phyloP scores from a whole-genome alignment of 352 stramenopile genomes.

The Phytophthora chlamydospora region DNA sequence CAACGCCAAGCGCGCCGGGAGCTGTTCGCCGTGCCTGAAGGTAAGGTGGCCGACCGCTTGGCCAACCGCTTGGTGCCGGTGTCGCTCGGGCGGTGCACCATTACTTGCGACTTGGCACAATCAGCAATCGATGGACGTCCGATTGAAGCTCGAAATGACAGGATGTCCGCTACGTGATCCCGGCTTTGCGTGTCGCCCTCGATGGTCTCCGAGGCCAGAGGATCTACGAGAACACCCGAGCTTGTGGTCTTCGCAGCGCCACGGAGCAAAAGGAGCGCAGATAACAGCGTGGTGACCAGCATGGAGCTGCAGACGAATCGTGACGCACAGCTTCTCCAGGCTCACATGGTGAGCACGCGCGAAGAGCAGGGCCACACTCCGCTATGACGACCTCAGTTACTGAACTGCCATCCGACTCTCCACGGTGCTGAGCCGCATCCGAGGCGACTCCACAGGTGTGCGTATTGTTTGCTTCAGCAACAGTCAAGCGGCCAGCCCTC shows the following conservation, averaged over 20 bases:
- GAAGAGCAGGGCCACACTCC: slow-evolving; percentile 15
- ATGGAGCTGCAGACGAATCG: slow-evolving; percentile 21
- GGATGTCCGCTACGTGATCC: slow-evolving; percentile 18
- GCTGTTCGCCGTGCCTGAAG: slow-evolving; percentile 13
- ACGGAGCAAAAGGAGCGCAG: slow-evolving; percentile 5
- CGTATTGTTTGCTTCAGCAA: slow-evolving; percentile 7
- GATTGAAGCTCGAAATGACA: slow-evolving; percentile 20
- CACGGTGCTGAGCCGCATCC: not conserved
- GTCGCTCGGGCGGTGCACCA: slow-evolving; percentile 4
- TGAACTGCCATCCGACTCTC: slow-evolving; percentile 12
- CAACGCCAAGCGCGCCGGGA: slow-evolving; percentile 11
- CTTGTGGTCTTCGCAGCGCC: slow-evolving; percentile 13
- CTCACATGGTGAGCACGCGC: slow-evolving; percentile 24
- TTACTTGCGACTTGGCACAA: slow-evolving; percentile 12
- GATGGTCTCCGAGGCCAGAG: slow-evolving; percentile 20
- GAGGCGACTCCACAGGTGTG: not conserved
- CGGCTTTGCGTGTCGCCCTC: slow-evolving; percentile 16
- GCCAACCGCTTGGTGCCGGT: slow-evolving; percentile 7
- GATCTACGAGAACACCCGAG: slow-evolving; percentile 25
- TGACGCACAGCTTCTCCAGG: not conserved
- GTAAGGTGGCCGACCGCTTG: not conserved
- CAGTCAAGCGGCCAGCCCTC: not conserved
- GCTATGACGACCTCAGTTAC: slow-evolving; percentile 19
- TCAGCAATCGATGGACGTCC: slow-evolving; percentile 33
- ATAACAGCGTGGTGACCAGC: slow-evolving; percentile 11